Evolutionary conservation across 2,329 filamentous ascomycete species (phyloP), one percentile per base, ranked within the genome.

Genomic region (Calonectria hongkongensis): DNA sequence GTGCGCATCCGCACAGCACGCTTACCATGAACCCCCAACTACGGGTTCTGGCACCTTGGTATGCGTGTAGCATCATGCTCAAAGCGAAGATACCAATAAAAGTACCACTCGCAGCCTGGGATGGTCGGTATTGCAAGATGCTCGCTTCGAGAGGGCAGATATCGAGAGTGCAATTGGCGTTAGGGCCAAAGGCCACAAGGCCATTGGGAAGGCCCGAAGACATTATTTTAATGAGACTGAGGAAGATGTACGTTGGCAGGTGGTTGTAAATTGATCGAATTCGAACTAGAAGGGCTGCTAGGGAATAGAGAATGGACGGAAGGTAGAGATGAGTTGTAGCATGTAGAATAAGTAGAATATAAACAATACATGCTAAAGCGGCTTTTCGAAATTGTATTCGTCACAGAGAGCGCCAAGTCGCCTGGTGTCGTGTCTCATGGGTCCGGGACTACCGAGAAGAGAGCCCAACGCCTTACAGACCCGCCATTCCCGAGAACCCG

Each of bases 11-110:
- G 12, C 30, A 36, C n/a, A 60, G 9, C 54, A 60, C 41, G 33
- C 54, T 41, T 3, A 16, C 33, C 54, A 60, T 60, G 33, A 60
- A 60, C 10, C 54, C 54, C 54, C 54, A 60, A 13, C 18, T 60
- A 6, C 8, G 30, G n/a, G n/a, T 25, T 25, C 54, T 36, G 10
- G n/a, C 13, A 33, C 54, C 54, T 5, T 39, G 54, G 7, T 41
- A 60, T 16, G 30, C 54, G n/a, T 60, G 54, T 5, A 41, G 7
- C 18, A 41, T 41, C 36, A 36, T 41, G n/a, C 30, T 27, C 12
- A 60, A 27, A 6, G 36, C 54, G 21, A 60, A 60, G 10, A 41
- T 36, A n/a, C 18, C 54, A 16, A 60, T 41, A 25, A 18, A 60
- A 27, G 21, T 41, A 10, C 30, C 54, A 18, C 36, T 60, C 4